Percentiles rank a stretch among this genome's conserved stretches.
Conservation (phyloP, 2,329 filamentous ascomycete genomes). For the Stemphylium beticola region DNA sequence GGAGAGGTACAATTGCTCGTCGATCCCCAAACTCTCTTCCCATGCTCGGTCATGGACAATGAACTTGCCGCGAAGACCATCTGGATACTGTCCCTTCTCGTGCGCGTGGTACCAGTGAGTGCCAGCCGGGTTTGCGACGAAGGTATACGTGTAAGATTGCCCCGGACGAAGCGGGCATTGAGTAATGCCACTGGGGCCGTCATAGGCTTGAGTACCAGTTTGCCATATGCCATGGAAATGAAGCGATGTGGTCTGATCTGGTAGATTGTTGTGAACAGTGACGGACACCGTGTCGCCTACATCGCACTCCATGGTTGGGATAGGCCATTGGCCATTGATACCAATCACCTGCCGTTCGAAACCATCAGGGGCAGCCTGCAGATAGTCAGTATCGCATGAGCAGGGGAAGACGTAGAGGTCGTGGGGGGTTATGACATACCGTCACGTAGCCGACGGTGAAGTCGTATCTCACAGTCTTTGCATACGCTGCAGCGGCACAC, state of each 20-base stretch:
- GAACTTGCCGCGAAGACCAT: constrained; percentile 48
- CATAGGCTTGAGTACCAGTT: constrained; percentile 67
- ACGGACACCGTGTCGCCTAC: constrained; percentile 55
- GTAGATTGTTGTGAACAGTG: constrained; percentile 43
- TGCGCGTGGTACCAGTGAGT: constrained; percentile 73
- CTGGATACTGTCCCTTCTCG: constrained; percentile 50
- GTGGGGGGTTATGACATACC: constrained; percentile 5
- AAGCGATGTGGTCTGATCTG: constrained; percentile 33
- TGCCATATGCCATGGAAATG: constrained; percentile 59
- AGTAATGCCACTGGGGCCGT: constrained; percentile 79
- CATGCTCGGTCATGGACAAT: constrained; percentile 48
- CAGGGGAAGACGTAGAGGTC: too few relatives aligned
- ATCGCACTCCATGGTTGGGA: constrained; percentile 66
- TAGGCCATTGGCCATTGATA: constrained; percentile 67
- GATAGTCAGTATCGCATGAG: not conserved
- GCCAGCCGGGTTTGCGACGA: constrained; percentile 61
- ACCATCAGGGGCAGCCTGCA: constrained; percentile 63
- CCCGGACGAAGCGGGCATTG: constrained; percentile 65
- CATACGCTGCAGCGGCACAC: constrained; percentile 20
- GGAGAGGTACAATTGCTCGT: constrained; percentile 8
- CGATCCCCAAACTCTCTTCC: constrained; percentile 49
- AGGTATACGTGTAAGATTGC: constrained; percentile 69
- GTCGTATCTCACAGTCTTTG: constrained; percentile 54
- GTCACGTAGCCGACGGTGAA: constrained; percentile 61
- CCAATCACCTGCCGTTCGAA: constrained; percentile 72